phyloP scores from a whole-genome alignment of 306 rosid species.

The Prosopis cineraria region DNA sequence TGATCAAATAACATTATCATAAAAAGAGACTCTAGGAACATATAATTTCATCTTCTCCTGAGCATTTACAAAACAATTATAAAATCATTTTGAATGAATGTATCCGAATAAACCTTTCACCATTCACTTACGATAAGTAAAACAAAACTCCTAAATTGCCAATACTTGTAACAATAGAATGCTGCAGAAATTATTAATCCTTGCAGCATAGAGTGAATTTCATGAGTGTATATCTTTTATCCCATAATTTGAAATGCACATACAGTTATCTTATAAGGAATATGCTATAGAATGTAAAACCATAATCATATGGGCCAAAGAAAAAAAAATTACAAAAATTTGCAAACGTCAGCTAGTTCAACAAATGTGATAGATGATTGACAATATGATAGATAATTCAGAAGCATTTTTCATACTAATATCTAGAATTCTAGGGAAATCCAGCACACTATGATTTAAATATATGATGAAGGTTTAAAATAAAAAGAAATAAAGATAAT shows the following conservation, averaged over 20 bases:
- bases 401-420: not conserved
- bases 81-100: no score
- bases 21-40: no score
- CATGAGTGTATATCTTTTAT: constrained; percentile 89
- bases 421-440: not conserved
- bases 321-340: constrained; percentile 26
- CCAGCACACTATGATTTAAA: not conserved
- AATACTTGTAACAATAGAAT: no score
- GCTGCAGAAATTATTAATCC: constrained; percentile 96
- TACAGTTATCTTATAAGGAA: constrained; percentile 33
- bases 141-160: no score
- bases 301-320: constrained; percentile 6
- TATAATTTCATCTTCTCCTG: no score
- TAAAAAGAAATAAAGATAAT: not conserved
- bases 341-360: constrained; percentile 6
- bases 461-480: not conserved
- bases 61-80: no score
- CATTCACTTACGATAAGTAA: no score
- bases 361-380: not conserved
- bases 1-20: no score
- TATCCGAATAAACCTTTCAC: no score
- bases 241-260: constrained; percentile 83
- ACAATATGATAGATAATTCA: not conserved
- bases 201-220: constrained; percentile 96
- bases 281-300: constrained; percentile 31